Evolutionary conservation across 495 filamentous ascomycete genomes (phyloP), one percentile per base, ranked within the genome.

Genomic region (Achaetomiella virescens): DNA sequence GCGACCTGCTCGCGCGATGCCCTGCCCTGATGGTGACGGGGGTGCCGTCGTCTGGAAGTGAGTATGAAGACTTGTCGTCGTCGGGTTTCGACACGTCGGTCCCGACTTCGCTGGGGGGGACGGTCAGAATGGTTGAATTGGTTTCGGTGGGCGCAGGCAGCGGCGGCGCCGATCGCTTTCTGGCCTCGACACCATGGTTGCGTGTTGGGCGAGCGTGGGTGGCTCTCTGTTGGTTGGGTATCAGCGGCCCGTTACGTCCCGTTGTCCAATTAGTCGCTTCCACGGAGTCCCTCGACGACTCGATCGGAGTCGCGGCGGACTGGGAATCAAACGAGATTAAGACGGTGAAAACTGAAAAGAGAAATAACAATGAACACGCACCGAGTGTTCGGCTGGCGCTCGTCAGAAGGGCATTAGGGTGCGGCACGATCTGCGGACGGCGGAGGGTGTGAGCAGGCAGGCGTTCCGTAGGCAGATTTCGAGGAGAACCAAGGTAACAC

Each of bases 21-120:
- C 80, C 81, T 56, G 91, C 92, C 63, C 85, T 76, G 62, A 97
- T 92, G 49, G 88, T 97, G 61, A 97, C 81, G 37, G 89, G 88
- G 57, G 88, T 91, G 64, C 93, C 95, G 83, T 99, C 92, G 71
- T 96, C 92, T 22, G 91, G 93, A 53, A 99, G 83, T 44, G 88
- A 92, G 75, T 95, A 96, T 51, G 88, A 74, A 10, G 77, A 80
- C 59, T 73, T 76, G 43, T 79, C 75, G 63, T 87, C 86, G 67
- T 87, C 91, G 70, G 86, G 83, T 63, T 84, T 88, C 60, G 83
- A 90, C 66, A 92, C 75, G 74, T 96, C 90, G 72, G 82, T 86
- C 54, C 77, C 80, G 51, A 79, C 67, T 69, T 85, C 86, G 58
- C 77, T 81, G 59, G 61, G 59, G 17, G 41, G 22, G 46, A 77